Base-by-base conservation (phyloP, 2,329 filamentous ascomycete genomes). In the Colletotrichum sp. region DNA sequence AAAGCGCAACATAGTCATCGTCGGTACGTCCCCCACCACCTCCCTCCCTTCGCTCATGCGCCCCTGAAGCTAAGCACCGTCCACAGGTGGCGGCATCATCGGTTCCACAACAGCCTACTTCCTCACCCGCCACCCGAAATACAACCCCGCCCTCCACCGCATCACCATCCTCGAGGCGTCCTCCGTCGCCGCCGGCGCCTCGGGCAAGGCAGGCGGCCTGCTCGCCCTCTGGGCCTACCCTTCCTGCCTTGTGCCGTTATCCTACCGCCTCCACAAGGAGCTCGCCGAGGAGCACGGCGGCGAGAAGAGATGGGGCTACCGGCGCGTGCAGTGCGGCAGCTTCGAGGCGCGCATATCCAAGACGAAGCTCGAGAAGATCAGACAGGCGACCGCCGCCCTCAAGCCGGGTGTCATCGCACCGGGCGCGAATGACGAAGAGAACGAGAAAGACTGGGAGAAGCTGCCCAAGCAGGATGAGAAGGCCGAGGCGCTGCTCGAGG, bases 181-280 rank as follows among this genome's bases (percentile, higher is more conserved):
- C 4, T 90, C 93, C 60, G 93, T 99, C 78, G 97, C 97, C 8
- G 92, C 95, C n/a, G 96, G 95, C 28, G 96, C 97, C 48, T 98
- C 96, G 10, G 97, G 97, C 55, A 99, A 98, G 86, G 96, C 97
- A 1, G 97, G 97, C 18, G 97, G 97, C 2, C 89, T 99, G 6
- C 90, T 99, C 26, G 97, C 93, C 1, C 88, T 96, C 18, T 99
- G 96, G 96, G 97, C 96, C 1, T 98, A 98, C 82, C 97, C 97
- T 0, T 89, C 88, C 73, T 93, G 91, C 80, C 92, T 99, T 52
- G 96, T 98, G 1, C 95, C 95, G 1, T 87, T 99, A 57, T 98
- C 95, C 74, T 99, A 96, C 85, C 90, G 90, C 64, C 88, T 99
- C 18, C 97, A 99, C 81, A 91, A 92, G 39, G 92, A 98, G 81